Base-by-base conservation (phyloP, 768 basidiomycete species). In the Russula olivacea region DNA sequence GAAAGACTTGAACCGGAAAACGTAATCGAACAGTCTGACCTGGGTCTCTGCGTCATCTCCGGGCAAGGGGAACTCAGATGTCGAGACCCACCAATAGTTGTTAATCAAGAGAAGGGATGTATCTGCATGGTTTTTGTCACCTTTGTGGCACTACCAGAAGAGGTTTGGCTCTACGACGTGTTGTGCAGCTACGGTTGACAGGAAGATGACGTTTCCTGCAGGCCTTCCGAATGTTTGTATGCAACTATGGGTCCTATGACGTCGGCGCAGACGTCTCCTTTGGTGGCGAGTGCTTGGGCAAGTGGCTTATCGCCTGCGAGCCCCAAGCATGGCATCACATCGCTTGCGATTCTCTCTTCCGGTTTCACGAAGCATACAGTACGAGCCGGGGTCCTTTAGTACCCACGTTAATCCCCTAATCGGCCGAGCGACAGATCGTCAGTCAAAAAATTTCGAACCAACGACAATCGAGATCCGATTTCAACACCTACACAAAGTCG, bases 271-370 rank as follows among this genome's bases (percentile, higher is more conserved):
- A 63, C 36, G 23, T 63, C 25, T 58, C 21, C 21, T 15, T 40
- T 25, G 7, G 52, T 40, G 57, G 38, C n/a, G 19, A 53, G 3
- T 54, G 45, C 28, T 21, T 63, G 25, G 62, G 62, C 12, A 63
- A 63, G 45, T 63, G 62, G 62, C 47, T 63, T 4, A n/a, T 63
- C n/a, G 34, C 52, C 23, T 57, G 52, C 14, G 57, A 54, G n/a
- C 45, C 62, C n/a, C 58, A 49, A 23, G n/a, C 36, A 1, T 63
- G 62, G 62, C 57, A 63, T 7, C 53, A 59, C 25, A 34, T 63
- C 12, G 51, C 52, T n/a, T 40, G 57, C n/a, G 62, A 59, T 49
- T 40, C 47, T n/a, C 40, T 59, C 51, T 54, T 63, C 57, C 54
- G 34, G 12, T 63, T 63, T 34, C 57, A 40, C 34, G 62, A 48